These are phyloP conservation scores for Entonaema liquescens DNA, from an alignment of 495 filamentous ascomycete genomes.

Conservation along the genomic window DNA sequence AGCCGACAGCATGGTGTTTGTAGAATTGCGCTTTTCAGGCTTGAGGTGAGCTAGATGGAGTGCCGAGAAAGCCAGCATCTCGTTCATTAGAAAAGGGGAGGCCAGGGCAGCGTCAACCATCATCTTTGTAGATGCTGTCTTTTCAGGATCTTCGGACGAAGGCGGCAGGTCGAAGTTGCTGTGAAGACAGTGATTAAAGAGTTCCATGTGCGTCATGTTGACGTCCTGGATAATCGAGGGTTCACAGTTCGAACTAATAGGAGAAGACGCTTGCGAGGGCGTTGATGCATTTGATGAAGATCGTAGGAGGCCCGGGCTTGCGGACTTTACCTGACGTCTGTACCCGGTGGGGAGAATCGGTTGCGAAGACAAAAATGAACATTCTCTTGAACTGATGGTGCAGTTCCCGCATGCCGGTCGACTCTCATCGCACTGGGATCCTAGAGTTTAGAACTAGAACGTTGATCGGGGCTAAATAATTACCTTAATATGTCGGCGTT, in stretches of 20 bases:
- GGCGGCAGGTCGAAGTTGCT: slow-evolving; percentile 23
- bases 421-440: slow-evolving; percentile 31
- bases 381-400: slow-evolving; percentile 27
- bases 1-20: slow-evolving; percentile 55
- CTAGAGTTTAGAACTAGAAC: background rate
- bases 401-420: slow-evolving; percentile 34
- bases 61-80: slow-evolving; percentile 56
- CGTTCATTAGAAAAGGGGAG: slow-evolving; percentile 51
- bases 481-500: slow-evolving; percentile 39
- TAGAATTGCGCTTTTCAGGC: slow-evolving; percentile 50
- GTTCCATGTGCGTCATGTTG: slow-evolving; percentile 34
- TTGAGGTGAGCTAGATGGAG: slow-evolving; percentile 52
- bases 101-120: slow-evolving; percentile 17
- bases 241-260: slow-evolving; percentile 9
- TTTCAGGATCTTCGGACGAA: slow-evolving; percentile 1
- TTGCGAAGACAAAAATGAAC: slow-evolving; percentile 29
- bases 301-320: slow-evolving; percentile 7
- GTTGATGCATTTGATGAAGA: slow-evolving; percentile 11
- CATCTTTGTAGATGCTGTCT: background rate
- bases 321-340: background rate
- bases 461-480: background rate
- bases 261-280: slow-evolving; percentile 15
- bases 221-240: slow-evolving; percentile 16
- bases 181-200: slow-evolving; percentile 23
- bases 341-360: slow-evolving; percentile 16